These are phyloP conservation scores for Pseudoturritis turrita DNA, from an alignment of 345 rosid species.

Conservation along the genomic window DNA sequence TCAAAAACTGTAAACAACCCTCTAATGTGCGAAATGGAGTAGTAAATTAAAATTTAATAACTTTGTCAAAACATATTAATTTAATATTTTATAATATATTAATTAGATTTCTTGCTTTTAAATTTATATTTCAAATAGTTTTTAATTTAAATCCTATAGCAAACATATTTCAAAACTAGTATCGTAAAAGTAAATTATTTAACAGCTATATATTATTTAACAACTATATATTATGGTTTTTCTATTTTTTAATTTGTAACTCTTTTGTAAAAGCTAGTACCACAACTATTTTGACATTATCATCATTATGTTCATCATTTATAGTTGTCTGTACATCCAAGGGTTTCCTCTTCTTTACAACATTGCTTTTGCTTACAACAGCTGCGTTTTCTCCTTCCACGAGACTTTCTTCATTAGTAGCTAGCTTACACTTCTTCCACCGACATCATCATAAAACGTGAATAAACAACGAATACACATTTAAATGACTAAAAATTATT, in stretches of 20 bases:
- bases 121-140: no score
- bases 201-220: no score
- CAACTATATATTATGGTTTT: no score
- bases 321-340: slow-evolving; percentile 19
- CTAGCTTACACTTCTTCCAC: slow-evolving; percentile 62
- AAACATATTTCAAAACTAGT: no score
- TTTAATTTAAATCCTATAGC: no score
- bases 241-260: no score
- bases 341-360: slow-evolving; percentile 27
- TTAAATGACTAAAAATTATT: not conserved
- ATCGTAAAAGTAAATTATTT: no score
- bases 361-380: slow-evolving; percentile 25
- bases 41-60: no score
- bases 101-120: no score
- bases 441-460: slow-evolving; percentile 32
- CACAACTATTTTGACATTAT: slow-evolving; percentile 26
- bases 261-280: no score
- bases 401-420: slow-evolving; percentile 37
- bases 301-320: slow-evolving; percentile 25
- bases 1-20: not conserved
- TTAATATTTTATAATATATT: no score
- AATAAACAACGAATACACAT: not conserved
- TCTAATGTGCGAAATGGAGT: not conserved
- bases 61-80: no score
- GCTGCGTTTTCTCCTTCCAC: slow-evolving; percentile 18